Percentiles rank a stretch among this genome's conserved stretches.
Evolutionary conservation across 2,329 filamentous ascomycete genomes (phyloP).

Genomic region (Sporothrix sp.): DNA sequence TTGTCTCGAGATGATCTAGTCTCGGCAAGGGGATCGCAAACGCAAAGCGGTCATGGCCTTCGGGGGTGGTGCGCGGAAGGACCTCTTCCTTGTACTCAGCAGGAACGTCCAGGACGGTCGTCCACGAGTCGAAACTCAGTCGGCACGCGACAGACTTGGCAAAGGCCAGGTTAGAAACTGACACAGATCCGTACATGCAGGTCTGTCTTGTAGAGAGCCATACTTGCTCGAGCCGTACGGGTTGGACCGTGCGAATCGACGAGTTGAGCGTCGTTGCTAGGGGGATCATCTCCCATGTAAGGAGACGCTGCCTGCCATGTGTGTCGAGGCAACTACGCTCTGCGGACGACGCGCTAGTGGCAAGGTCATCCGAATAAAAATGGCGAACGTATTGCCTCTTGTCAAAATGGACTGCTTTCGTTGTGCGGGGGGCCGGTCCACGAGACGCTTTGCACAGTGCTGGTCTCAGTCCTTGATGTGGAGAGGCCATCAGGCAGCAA

Average conservation of each 20-base stretch:
- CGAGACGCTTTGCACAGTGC: background rate
- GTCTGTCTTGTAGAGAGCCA: slow-evolving; percentile 84
- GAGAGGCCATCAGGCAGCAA: background rate
- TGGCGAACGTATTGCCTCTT: background rate
- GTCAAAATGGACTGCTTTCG: background rate
- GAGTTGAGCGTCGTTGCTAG: background rate
- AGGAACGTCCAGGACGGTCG: slow-evolving; percentile 86
- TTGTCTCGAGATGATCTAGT: slow-evolving; percentile 82
- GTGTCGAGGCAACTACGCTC: background rate
- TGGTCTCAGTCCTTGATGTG: background rate
- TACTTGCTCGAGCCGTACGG: slow-evolving; percentile 72
- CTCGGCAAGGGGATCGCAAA: slow-evolving; percentile 92
- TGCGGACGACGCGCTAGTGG: background rate
- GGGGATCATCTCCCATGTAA: background rate
- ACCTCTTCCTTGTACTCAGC: slow-evolving; percentile 82
- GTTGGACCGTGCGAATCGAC: slow-evolving; percentile 44
- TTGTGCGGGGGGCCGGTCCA: background rate
- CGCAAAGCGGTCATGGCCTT: slow-evolving; percentile 75
- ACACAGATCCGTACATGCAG: slow-evolving; percentile 71
- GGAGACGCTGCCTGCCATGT: background rate
- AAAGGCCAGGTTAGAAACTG: slow-evolving; percentile 81
- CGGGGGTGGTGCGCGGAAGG: slow-evolving; percentile 48
- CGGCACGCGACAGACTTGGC: slow-evolving; percentile 81
- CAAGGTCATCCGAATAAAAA: background rate
- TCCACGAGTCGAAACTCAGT: slow-evolving; percentile 97